These are phyloP conservation scores for Cyamopsis tetragonoloba DNA, from an alignment of 306 rosid species.

Conservation along the genomic window DNA sequence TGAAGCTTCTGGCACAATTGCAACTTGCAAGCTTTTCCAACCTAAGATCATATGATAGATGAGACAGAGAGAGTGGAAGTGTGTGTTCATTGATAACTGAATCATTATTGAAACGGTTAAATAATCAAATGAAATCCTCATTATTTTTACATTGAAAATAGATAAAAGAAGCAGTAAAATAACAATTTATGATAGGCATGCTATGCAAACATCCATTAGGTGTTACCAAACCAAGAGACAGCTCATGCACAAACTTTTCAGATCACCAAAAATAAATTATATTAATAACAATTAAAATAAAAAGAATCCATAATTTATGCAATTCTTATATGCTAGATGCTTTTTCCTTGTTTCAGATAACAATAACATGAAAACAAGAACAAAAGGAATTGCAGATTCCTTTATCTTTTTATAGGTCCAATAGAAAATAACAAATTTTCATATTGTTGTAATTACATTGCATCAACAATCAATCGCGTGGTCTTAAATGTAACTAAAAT, in stretches of 20 bases:
- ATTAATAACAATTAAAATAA: no score
- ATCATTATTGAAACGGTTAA: conserved; percentile 18
- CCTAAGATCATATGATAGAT: not conserved
- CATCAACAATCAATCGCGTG: no score
- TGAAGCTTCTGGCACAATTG: not conserved
- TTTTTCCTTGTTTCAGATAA: conserved; percentile 30
- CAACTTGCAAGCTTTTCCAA: not conserved
- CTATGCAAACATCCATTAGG: conserved; percentile 26
- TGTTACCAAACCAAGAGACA: conserved; percentile 50
- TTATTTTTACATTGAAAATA: not conserved
- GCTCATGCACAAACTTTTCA: conserved; percentile 58
- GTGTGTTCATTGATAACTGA: conserved; percentile 14
- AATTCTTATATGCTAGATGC: conserved; percentile 13
- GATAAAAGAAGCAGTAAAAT: not conserved
- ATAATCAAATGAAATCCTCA: not conserved
- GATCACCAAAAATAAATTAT: conserved; percentile 27
- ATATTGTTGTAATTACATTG: no score
- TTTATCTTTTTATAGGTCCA: not conserved
- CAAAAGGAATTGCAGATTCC: conserved; percentile 44
- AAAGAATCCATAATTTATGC: conserved; percentile 29
- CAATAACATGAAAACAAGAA: conserved; percentile 40
- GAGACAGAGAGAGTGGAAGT: not conserved
- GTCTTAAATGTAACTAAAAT: no score
- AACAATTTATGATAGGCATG: conserved; percentile 28
- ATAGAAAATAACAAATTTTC: no score